Percentiles rank a stretch among this genome's conserved stretches.
Evolutionary conservation across 805 yeast genomes (phyloP).

Genomic region (Vanderwaltozyma yarrowii): DNA sequence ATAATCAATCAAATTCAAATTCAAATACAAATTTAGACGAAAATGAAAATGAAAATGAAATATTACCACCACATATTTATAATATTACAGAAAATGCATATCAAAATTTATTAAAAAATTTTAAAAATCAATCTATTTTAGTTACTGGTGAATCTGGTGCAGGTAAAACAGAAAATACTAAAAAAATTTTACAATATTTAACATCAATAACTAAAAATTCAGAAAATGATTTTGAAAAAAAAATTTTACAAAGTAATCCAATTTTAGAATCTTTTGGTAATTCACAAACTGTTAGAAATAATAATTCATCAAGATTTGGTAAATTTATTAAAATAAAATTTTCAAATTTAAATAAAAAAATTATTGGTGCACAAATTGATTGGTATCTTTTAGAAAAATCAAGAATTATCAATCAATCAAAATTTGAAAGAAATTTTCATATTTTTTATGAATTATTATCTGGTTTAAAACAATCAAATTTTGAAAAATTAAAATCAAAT

Average conservation of each 20-base stretch:
- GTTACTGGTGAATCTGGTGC: slow-evolving; percentile 99
- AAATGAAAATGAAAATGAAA: background rate
- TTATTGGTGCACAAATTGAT: slow-evolving; percentile 85
- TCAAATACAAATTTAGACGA: background rate
- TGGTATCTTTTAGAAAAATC: slow-evolving; percentile 93
- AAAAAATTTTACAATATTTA: slow-evolving; percentile 84
- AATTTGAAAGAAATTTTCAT: slow-evolving; percentile 83
- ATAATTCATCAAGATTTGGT: slow-evolving; percentile 94
- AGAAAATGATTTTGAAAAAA: slow-evolving; percentile 54
- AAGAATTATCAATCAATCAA: slow-evolving; percentile 70
- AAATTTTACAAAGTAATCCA: slow-evolving; percentile 89
- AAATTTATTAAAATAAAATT: slow-evolving; percentile 87
- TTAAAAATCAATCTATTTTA: slow-evolving; percentile 75
- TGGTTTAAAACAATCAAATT: slow-evolving; percentile 43
- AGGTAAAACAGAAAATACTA: slow-evolving; percentile 96
- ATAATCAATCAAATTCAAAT: slow-evolving; percentile 24
- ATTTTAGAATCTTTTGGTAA: slow-evolving; percentile 94
- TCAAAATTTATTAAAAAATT: slow-evolving; percentile 56
- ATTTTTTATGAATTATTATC: slow-evolving; percentile 77
- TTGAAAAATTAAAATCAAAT: slow-evolving; percentile 12
- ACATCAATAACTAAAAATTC: slow-evolving; percentile 55
- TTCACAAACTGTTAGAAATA: slow-evolving; percentile 88
- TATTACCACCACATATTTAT: slow-evolving; percentile 67
- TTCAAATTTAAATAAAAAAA: slow-evolving; percentile 32
- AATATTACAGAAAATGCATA: slow-evolving; percentile 84